A percentile compares a stretch with the other conserved stretches of the same genome.
Conservation (phyloP, 768 basidiomycete genomes). For the Amanita phalloides region DNA sequence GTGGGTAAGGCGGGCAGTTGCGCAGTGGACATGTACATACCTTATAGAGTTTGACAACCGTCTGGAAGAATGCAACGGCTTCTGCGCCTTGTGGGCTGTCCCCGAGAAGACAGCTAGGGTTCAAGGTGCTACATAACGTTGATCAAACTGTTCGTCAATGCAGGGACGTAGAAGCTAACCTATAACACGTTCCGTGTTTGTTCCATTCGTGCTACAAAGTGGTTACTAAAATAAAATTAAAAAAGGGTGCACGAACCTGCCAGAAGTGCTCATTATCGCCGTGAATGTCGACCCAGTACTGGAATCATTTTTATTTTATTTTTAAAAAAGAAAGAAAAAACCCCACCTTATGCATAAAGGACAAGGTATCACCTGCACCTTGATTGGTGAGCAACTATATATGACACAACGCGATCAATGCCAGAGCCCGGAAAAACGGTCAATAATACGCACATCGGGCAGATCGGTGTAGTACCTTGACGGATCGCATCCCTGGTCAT, state of each 20-base stretch:
- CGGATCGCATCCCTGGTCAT: slow-evolving; percentile 30
- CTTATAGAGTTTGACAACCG: slow-evolving; percentile 14
- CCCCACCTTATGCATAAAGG: slow-evolving; percentile 32
- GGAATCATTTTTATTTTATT: not conserved
- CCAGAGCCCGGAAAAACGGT: not conserved
- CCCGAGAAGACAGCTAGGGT: slow-evolving; percentile 38
- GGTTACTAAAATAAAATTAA: not conserved
- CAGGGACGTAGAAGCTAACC: slow-evolving; percentile 10
- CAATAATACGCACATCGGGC: slow-evolving; percentile 18
- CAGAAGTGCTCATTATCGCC: slow-evolving; percentile 48
- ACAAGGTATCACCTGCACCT: slow-evolving; percentile 39
- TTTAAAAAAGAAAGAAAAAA: too few species aligned
- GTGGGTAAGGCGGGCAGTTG: not conserved
- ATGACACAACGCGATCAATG: not conserved
- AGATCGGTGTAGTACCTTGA: slow-evolving; percentile 37
- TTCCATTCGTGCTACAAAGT: slow-evolving; percentile 44
- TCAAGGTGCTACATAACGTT: slow-evolving; percentile 32
- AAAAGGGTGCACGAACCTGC: slow-evolving; percentile 28
- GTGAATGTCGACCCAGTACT: slow-evolving; percentile 44
- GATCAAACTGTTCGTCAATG: not conserved
- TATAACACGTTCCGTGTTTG: slow-evolving; percentile 42
- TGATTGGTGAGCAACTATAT: slow-evolving; percentile 36
- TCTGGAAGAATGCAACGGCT: slow-evolving; percentile 48
- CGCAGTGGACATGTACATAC: not conserved
- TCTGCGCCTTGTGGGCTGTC: slow-evolving; percentile 44